Evolutionary conservation across 2,329 filamentous ascomycete genomes (phyloP), one percentile per base, ranked within the genome.

Genomic region (Colletotrichum lindemuthianum): DNA sequence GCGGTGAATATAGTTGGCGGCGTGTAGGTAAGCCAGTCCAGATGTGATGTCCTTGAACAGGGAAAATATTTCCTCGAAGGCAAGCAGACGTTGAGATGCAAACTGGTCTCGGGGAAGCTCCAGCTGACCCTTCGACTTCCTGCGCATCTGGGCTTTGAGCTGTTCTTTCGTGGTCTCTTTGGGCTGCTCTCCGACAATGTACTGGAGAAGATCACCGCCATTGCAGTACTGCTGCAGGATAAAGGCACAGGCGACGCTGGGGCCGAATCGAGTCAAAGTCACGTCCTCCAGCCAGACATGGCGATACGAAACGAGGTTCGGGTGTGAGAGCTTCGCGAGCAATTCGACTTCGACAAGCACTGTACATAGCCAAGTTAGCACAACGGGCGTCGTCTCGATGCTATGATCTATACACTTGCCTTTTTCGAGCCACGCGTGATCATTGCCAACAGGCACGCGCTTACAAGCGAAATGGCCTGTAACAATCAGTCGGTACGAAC

Each of bases 181-280:
- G 0, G 88, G 82, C 32, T 81, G 79, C 6, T 89, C 86, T 7
- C 90, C 89, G n/a, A 94, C 82, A 13, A 99, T 88, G 74, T 97
- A 96, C 68, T 91, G 89, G 64, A 97, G 90, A 15, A 99, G 83
- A 73, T 99, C 96, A 13, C 96, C 96, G 1, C 90, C 86, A 74
- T 99, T 98, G 80, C 96, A 99, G 72, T 97, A 99, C 73, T 99
- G 94, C 74, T 99, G 96, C 8, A 99, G 84, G 61, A 99, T 99
- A 75, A 97, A 99, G 5, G 95, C 93, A 72, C 95, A 98, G 10
- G 93, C 93, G 1, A 99, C 93, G 59, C 88, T 93, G 0, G 96
- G 96, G 0, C 93, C 92, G 75, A 99, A 99, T 2, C 87, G 90
- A 67, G 87, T 95, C 56, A 97, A 87, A 69, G 91, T 88, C 57